Evolutionary conservation across 495 filamentous ascomycete species (phyloP), one percentile per base, ranked within the genome.

Genomic region (Talaromyces liani): DNA sequence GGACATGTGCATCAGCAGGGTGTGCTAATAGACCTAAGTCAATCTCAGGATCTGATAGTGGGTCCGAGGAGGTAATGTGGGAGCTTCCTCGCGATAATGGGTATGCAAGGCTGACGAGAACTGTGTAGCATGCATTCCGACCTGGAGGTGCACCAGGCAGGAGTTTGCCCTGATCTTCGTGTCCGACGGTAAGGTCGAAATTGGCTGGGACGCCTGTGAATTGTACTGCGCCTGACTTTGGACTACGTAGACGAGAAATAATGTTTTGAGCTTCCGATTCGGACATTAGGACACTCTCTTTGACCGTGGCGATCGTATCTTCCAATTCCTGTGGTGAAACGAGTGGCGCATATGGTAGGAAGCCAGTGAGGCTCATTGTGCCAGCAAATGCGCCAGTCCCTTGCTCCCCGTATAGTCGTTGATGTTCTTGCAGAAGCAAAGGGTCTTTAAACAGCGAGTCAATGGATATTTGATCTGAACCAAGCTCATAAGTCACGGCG

Each of bases 31-130:
- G 72, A 9, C 67, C 64, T 9, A 71, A 67, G 39, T 80, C 71
- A 14, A 78, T 70, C 1, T 53, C 62, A 0, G 78, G 72, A 34
- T 68, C 63, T 10, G 66, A 66, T 12, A 70, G 56, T 0, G 69
- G 65, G 41, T 79, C 68, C 0, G 69, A 27, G 5, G 76, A 77
- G 0, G 66, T 65, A 49, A 87, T 84, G 65, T 88, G 85, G 58
- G 87, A 77, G 53, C 68, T 81, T 5, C 85, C 85, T 10, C 84
- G 81, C 2, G 83, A 82, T 29, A 85, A 80, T 3, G 75, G 74
- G 73, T 14, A 63, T 63, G 47, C 65, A 0, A 66, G 31, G 25
- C 55, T 66, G n/a, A 69, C 12, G 6, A 71, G 16, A 4, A 70
- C 66, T 8, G 66, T 12, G 64, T 60, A 6, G 60, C 57, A 60